These are phyloP conservation scores for Acorus calamus DNA, from an alignment of 106 monocot genomes.

Conservation along the genomic window DNA sequence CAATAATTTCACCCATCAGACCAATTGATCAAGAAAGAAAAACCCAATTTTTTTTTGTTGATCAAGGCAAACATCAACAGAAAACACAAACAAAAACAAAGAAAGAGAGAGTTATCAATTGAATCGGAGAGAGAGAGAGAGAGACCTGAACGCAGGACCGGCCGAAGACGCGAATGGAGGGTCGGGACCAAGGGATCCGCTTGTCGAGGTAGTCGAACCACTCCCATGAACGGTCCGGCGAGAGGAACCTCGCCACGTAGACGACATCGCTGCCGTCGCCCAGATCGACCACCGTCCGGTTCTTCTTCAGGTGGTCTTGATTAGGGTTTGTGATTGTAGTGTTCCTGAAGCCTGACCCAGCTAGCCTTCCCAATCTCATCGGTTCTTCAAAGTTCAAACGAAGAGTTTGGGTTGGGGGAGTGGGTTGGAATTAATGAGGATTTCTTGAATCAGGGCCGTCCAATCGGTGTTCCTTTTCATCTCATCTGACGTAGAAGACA, in stretches of 20 bases:
- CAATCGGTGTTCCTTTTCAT: no score
- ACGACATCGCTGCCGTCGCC: conserved; percentile 49
- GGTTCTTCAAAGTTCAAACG: no score
- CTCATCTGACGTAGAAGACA: no score
- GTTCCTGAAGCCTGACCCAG: no score
- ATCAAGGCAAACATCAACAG: not conserved
- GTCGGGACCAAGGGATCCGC: conserved; percentile 61
- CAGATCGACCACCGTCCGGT: conserved; percentile 20
- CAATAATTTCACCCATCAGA: no score
- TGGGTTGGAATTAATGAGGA: no score
- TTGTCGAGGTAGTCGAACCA: conserved; percentile 53
- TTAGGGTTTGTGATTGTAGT: no score
- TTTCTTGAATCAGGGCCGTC: no score
- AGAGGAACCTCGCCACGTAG: conserved; percentile 40
- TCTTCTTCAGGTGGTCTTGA: no score
- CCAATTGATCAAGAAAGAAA: no score
- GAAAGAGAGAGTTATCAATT: not conserved
- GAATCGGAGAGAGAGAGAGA: not conserved
- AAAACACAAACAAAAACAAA: not conserved
- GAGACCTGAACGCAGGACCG: conserved; percentile 56
- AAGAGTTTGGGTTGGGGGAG: no score
- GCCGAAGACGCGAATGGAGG: conserved; percentile 55
- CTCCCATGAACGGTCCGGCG: conserved; percentile 33
- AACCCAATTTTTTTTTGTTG: not conserved
- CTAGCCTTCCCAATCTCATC: no score